Conservation (phyloP, 257 asterid genomes). For the Solanum rostratum region DNA sequence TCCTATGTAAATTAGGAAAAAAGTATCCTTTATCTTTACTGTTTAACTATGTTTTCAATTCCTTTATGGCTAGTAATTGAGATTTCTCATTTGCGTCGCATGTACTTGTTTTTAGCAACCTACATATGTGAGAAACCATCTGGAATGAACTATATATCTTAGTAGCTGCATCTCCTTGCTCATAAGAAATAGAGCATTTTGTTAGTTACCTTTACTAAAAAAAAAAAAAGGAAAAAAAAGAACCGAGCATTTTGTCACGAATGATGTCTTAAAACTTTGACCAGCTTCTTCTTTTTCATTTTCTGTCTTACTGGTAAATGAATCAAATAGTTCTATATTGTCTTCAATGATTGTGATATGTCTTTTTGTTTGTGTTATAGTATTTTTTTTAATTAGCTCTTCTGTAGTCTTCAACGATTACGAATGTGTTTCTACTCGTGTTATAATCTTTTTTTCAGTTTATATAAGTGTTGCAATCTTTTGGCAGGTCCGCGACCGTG, state of each 20-base stretch:
- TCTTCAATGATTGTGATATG: neutral
- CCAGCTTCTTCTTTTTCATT: neutral
- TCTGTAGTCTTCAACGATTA: neutral
- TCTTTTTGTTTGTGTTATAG: neutral
- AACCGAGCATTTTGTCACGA: neutral
- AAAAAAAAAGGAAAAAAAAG: no score
- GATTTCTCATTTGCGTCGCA: neutral
- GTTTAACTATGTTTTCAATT: neutral
- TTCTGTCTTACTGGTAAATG: neutral
- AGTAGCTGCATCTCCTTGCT: neutral
- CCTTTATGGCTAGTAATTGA: neutral
- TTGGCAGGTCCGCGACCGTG: constrained; percentile 93
- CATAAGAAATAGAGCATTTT: neutral
- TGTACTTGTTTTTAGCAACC: neutral
- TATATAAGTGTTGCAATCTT: neutral
- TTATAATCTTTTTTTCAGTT: neutral
- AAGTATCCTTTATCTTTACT: neutral
- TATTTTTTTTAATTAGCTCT: neutral
- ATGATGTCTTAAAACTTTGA: neutral
- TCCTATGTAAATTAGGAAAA: neutral
- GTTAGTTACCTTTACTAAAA: no score
- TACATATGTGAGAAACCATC: neutral
- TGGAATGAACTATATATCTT: neutral
- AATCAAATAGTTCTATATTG: neutral
- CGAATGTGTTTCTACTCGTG: neutral